phyloP scores from a whole-genome alignment of 139 green algal genomes.

The Chlorella sp. region DNA sequence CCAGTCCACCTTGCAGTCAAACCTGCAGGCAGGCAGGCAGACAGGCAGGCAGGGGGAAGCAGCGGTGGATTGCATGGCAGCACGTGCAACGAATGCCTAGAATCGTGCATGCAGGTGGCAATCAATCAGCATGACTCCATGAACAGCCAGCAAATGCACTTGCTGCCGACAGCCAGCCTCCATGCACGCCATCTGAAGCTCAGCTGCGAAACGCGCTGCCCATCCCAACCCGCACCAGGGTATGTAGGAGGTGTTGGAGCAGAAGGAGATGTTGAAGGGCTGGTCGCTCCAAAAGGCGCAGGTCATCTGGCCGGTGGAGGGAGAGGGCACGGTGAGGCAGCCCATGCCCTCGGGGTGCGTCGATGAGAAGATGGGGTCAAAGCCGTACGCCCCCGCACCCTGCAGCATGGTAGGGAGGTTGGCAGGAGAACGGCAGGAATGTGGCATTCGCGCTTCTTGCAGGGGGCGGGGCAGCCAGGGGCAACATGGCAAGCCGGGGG shows the following conservation, averaged over 20 bases:
- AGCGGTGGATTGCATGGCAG: neutral
- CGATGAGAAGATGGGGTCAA: conserved; percentile 2
- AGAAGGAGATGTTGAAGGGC: conserved; percentile 10
- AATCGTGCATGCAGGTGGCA: too few relatives aligned
- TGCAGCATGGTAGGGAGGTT: neutral
- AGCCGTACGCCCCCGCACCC: conserved; percentile 11
- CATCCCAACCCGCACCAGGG: neutral
- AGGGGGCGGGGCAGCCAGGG: too few relatives aligned
- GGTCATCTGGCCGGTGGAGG: neutral
- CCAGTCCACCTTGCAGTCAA: conserved; percentile 22
- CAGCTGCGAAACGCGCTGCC: too few relatives aligned
- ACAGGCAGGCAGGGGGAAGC: neutral
- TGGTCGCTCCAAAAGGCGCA: conserved; percentile 3
- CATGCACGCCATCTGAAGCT: neutral
- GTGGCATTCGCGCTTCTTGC: too few relatives aligned
- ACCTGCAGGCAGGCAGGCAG: neutral
- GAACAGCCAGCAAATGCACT: too few relatives aligned
- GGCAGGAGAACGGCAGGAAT: too few relatives aligned
- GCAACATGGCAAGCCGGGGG: too few relatives aligned
- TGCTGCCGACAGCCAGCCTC: too few relatives aligned
- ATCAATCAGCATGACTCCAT: too few relatives aligned
- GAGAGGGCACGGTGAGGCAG: conserved; percentile 14
- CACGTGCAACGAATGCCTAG: too few relatives aligned
- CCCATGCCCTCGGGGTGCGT: neutral
- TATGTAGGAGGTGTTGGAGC: neutral